Evolutionary conservation across 2,329 filamentous ascomycete genomes (phyloP), one percentile per base, ranked within the genome.

Genomic region (Phoma sp.): DNA sequence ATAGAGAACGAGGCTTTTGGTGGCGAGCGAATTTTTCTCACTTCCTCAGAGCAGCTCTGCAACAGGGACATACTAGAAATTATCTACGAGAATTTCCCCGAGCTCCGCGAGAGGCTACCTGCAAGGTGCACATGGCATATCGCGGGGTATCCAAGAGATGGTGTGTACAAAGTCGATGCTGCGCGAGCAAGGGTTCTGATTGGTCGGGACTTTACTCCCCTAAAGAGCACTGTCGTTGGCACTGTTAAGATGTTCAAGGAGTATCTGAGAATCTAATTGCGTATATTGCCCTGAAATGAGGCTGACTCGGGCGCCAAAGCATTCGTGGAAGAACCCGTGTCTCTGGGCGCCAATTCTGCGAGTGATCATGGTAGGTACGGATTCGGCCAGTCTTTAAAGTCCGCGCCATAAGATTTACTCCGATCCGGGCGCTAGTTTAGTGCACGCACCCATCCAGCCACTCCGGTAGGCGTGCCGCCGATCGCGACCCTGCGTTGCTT

Each of bases 211-310:
- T 88, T 83, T 64, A 80, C 66, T 41, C 65, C 70, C 0, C 70
- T 89, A 42, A 79, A 86, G 64, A 73, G 82, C 65, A 82, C 78
- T 56, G 78, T 88, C 47, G 68, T 74, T 24, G 86, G 87, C 72
- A 82, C 83, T 9, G 84, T 86, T n/a, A 82, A 82, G 69, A 52
- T 52, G 49, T 45, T 35, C 27, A 47, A 37, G 10, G 29, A 24
- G 11, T 45, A 45, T 27, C 13, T 35, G n/a, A 10, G 18, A 22
- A 45, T 45, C 7, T 45, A 35, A 45, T 11, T 4, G 13, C 8
- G 6, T 42, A 1, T 13, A 13, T 33, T 11, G 32, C 27, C 27
- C 27, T 9, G 27, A 29, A 29, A 29, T 9, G 27, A 9, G 6
- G 27, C 27, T 29, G 6, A 9, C 6, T 9, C 6, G 9, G 27